Base-by-base conservation (phyloP, 257 asterid genomes). In the Fraxinus quadrangulata region DNA sequence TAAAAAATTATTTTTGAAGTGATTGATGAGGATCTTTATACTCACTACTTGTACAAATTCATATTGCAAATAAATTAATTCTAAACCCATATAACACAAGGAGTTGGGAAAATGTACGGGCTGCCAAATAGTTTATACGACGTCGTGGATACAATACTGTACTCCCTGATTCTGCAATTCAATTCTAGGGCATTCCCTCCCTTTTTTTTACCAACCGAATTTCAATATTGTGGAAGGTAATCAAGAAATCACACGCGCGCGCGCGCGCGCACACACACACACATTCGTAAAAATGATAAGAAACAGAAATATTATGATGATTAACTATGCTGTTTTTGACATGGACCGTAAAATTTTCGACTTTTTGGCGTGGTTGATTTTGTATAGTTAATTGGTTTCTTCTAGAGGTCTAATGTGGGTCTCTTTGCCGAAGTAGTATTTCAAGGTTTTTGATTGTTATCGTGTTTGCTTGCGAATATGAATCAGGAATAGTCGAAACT, bases 141-240 rank as follows among this genome's bases (percentile, higher is more conserved):
- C 36, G 0, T 33, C 11, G 13, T 45, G 3, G 7, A 5, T 8
- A 40, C 47, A 9, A 45, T 45, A 45, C 8, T 11, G 13, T 1
- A 63, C 8, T 63, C 36, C 69, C 26, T 21, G 67, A 9, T 63
- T 24, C 69, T 26, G 19, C 69, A 63, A 63, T 26, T 63, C 69
- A 63, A 63, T 23, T 63, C 66, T 63, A 26, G 69, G 69, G 69
- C 69, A 63, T 63, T 24, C 69, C 36, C 69, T 63, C 36, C 69
- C 14, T 63, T 63, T 16, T 16, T 26, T 63, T 10, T 63, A 13
- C 69, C 21, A 11, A 63, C 36, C 19, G 69, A 26, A 63, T 26
- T 63, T 63, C 69, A 11, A 26, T 12, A 26, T 3, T 63, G 30
- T 21, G 5, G 68, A 61, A 63, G 69, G 69, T 63, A 26, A 26